Evolutionary conservation across 441 rosid genomes (phyloP).

Genomic region (Eugenia klotzschiana): DNA sequence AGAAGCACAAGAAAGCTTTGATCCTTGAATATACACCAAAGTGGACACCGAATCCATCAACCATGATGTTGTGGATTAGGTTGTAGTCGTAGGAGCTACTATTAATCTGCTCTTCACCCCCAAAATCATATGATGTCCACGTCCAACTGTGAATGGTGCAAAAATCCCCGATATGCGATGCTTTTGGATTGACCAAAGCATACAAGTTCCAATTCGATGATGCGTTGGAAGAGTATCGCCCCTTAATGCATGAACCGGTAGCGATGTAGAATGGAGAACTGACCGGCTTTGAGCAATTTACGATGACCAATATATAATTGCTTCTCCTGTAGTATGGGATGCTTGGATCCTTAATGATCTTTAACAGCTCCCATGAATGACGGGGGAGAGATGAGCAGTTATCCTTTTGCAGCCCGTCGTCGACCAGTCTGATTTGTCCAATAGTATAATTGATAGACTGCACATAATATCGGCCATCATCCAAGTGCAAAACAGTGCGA

Average conservation of each 20-base stretch:
- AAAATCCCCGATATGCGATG: not conserved
- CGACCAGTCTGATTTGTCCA: fast-evolving
- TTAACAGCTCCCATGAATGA: not conserved
- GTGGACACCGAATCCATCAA: fast-evolving
- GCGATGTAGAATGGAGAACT: not conserved
- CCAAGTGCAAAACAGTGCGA: fast-evolving
- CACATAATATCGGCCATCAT: not conserved
- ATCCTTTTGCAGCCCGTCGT: not conserved
- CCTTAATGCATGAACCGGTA: fast-evolving
- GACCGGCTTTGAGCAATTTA: not conserved
- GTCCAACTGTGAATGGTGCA: not conserved
- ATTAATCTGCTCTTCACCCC: not conserved
- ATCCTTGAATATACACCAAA: not conserved
- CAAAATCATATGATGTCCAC: not conserved
- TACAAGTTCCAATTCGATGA: not conserved
- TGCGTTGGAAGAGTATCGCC: fast-evolving
- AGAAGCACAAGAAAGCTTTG: fast-evolving
- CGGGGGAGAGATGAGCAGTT: not conserved
- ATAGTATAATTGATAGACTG: not conserved
- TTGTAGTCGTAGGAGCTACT: not conserved
- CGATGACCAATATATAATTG: not conserved
- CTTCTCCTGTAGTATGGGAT: no score
- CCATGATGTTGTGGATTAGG: not conserved
- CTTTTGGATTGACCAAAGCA: not conserved
- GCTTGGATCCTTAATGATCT: no score